Evolutionary conservation across 1,139 yeast genomes (phyloP).

Genomic region (Yamadazyma atlantica): DNA sequence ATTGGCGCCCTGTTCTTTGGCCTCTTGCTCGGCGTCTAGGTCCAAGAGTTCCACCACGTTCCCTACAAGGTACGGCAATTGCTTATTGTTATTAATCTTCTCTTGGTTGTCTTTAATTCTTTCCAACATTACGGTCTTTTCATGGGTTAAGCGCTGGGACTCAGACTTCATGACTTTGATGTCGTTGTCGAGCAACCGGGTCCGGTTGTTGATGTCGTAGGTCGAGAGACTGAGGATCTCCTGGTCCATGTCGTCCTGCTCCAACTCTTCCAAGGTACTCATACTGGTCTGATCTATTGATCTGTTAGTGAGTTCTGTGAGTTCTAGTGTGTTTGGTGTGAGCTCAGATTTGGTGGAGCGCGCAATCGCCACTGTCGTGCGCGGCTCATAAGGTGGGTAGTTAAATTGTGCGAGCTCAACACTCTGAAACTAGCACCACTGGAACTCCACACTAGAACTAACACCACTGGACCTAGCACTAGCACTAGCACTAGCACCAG

Average conservation of each 20-base stretch:
- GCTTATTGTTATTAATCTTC: constrained; percentile 93
- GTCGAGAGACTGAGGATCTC: constrained; percentile 81
- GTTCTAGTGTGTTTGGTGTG: too few species aligned
- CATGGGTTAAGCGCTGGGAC: constrained; percentile 86
- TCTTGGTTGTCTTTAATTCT: constrained; percentile 95
- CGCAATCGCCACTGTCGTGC: constrained; percentile 9
- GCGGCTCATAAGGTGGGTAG: neutral
- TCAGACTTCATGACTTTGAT: constrained; percentile 95
- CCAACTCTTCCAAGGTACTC: constrained; percentile 73
- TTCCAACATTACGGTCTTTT: constrained; percentile 88
- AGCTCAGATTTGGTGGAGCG: too few species aligned
- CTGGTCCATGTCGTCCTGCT: constrained; percentile 64
- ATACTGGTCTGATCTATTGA: constrained; percentile 33
- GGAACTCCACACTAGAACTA: too few species aligned
- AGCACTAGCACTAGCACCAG: too few species aligned
- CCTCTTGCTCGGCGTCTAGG: constrained; percentile 83
- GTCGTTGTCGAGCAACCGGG: constrained; percentile 88
- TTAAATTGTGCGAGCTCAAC: neutral
- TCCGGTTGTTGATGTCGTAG: constrained; percentile 80
- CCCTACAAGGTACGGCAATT: constrained; percentile 95
- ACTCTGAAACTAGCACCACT: too few species aligned
- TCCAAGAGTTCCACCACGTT: constrained; percentile 94
- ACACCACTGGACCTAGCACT: too few species aligned
- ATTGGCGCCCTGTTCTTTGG: constrained; percentile 90
- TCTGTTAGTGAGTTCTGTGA: too few species aligned